These are phyloP conservation scores for Yamadazyma mexicana DNA, from an alignment of 1,139 yeast species.

Conservation along the genomic window DNA sequence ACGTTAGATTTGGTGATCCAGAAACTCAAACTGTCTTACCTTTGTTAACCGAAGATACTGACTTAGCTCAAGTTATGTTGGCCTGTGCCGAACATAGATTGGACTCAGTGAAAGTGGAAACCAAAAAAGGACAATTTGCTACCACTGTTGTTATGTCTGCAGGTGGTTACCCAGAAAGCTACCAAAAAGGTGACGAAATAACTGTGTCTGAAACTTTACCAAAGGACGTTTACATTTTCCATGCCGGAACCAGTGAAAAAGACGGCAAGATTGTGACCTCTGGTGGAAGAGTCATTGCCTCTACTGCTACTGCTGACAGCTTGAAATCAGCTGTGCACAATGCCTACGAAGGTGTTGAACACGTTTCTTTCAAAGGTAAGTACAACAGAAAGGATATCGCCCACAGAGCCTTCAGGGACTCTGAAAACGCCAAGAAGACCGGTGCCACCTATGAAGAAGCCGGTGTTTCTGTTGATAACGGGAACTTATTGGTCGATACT, in stretches of 20 bases:
- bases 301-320: slow-evolving; percentile 80
- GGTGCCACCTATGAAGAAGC: slow-evolving; percentile 87
- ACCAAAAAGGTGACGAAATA: slow-evolving; percentile 84
- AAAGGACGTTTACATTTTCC: slow-evolving; percentile 71
- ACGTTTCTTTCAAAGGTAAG: slow-evolving; percentile 69
- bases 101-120: slow-evolving; percentile 73
- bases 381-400: slow-evolving; percentile 94
- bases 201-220: slow-evolving; percentile 53
- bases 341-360: slow-evolving; percentile 83
- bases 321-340: slow-evolving; percentile 78
- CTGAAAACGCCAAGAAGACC: slow-evolving; percentile 20
- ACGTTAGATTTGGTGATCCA: slow-evolving; percentile 98
- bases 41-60: slow-evolving; percentile 76
- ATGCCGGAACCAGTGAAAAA: slow-evolving; percentile 78
- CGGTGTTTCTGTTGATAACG: slow-evolving; percentile 97
- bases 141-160: slow-evolving; percentile 97
- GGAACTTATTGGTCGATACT: slow-evolving; percentile 83
- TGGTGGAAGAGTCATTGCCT: slow-evolving; percentile 97
- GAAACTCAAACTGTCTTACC: slow-evolving; percentile 97
- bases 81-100: slow-evolving; percentile 95
- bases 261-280: slow-evolving; percentile 71
- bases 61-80: slow-evolving; percentile 85
- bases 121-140: slow-evolving; percentile 63
- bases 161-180: slow-evolving; percentile 92
- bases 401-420: slow-evolving; percentile 84